A percentile compares a stretch with the other conserved stretches of the same genome.
phyloP scores from a whole-genome alignment of 1,284 basidiomycete species.

The Ceratobasidium theobromae region DNA sequence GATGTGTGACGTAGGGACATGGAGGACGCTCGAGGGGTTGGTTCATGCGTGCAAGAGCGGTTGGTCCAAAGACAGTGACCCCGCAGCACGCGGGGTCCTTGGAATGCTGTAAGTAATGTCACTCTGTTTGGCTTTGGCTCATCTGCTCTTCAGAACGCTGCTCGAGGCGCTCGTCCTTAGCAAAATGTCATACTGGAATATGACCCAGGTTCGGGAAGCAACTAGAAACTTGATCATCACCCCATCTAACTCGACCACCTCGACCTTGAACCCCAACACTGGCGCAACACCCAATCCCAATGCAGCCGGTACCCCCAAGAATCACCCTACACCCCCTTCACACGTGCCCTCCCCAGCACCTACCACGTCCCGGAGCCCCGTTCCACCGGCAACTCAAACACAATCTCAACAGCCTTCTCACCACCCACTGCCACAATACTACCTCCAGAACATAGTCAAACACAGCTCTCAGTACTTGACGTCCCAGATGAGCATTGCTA shows the following conservation, averaged over 20 bases:
- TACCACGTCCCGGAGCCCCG: conserved; percentile 10
- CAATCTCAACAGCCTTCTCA: too few species aligned
- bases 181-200: conserved; percentile 16
- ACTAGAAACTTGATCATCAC: conserved; percentile 21
- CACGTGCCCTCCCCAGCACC: conserved; percentile 19
- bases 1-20: conserved; percentile 1
- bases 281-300: conserved; percentile 25
- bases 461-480: conserved; percentile 6
- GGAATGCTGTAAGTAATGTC: conserved; percentile 23
- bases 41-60: conserved; percentile 17
- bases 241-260: conserved; percentile 2
- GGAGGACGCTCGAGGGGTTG: conserved; percentile 27
- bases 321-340: conserved; percentile 28
- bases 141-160: neutral
- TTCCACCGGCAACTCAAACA: neutral
- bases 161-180: conserved; percentile 21
- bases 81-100: conserved; percentile 19
- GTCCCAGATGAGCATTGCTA: neutral
- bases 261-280: conserved; percentile 10
- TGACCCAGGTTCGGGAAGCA: conserved; percentile 5
- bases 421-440: conserved; percentile 12
- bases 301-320: conserved; percentile 22
- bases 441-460: conserved; percentile 18
- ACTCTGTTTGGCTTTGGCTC: neutral
- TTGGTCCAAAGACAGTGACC: conserved; percentile 29